Evolutionary conservation across 2,329 filamentous ascomycete genomes (phyloP), one percentile per base, ranked within the genome.

Genomic region (Penicillium decumbens): DNA sequence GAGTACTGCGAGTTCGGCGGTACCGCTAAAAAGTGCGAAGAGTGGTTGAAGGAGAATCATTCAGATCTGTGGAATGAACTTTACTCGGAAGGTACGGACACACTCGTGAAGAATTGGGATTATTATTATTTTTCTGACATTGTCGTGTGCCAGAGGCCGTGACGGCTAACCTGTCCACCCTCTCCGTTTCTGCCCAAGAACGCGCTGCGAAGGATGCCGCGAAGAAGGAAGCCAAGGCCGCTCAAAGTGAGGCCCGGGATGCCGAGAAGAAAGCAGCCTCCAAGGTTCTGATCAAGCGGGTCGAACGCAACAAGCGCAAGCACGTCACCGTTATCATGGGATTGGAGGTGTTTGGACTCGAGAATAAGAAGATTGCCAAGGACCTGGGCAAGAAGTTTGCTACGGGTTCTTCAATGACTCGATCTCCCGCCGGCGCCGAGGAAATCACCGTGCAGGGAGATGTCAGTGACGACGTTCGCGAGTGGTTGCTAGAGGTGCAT

Each of bases 1-100:
- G 83, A 86, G 93, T 98, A 96, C 76, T 98, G 93, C 78, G 93
- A 98, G 75, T 97, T 96, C 73, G 93, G 93, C 66, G 92, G 91
- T 58, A 97, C 91, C 33, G 85, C 87, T 23, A 95, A 90, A 75
- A 98, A 96, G 76, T 98, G 93, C 76, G 87, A 92, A 72, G 91
- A 97, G 71, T 98, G 93, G 93, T 83, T 98, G 18, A 77, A 89
- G 65, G 81, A 84, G 57, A 80, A 83, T 58, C 80, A 95, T 62
- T 81, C 84, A 3, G 77, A 80, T 41, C 75, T 96, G 69, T 95
- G 95, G 72, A 72, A 81, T 54, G 77, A 77, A 63, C 80, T 98
- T 72, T 96, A 95, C 80, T 95, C 90, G 43, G 80, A 87, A 72
- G 89, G 90, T 92, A 76, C 42, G 25, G 13, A 6, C 12, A 20